A percentile compares a stretch with the other conserved stretches of the same genome.
These are phyloP conservation scores for Castanopsis chinensis DNA, from an alignment of 306 rosid genomes.

Conservation along the genomic window DNA sequence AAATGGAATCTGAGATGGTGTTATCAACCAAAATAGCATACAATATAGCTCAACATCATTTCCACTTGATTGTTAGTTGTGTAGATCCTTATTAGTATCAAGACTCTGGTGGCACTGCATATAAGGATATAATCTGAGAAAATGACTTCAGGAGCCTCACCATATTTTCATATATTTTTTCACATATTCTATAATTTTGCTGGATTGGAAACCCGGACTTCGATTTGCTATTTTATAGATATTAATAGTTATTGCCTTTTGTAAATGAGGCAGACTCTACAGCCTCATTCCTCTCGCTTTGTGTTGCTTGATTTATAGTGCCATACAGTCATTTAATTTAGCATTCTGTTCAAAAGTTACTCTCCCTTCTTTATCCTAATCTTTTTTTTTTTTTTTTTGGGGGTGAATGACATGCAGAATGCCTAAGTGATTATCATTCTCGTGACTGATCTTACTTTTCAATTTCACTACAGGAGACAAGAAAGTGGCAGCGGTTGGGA, in stretches of 20 bases:
- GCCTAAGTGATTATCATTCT: background rate
- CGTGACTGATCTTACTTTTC: constrained; percentile 19
- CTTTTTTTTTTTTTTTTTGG: too few species aligned
- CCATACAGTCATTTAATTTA: too few species aligned
- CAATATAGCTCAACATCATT: background rate
- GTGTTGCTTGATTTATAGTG: too few species aligned
- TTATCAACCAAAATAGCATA: too few species aligned
- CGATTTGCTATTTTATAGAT: too few species aligned
- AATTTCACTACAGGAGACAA: constrained; percentile 49
- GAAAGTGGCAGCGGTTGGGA: constrained; percentile 80
- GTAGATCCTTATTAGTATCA: background rate
- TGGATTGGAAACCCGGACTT: too few species aligned
- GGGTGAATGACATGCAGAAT: background rate
- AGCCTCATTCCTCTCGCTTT: too few species aligned
- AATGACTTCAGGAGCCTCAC: too few species aligned
- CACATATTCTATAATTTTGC: too few species aligned
- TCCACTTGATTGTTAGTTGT: background rate
- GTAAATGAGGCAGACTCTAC: background rate
- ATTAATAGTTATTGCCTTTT: too few species aligned
- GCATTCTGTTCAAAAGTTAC: background rate
- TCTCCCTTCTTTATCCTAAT: background rate
- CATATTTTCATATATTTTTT: too few species aligned
- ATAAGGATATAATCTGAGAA: too few species aligned
- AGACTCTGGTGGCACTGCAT: background rate
- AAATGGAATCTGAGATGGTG: background rate